Evolutionary conservation across 2,329 filamentous ascomycete species (phyloP).

Genomic region (Aureobasidium sp.): DNA sequence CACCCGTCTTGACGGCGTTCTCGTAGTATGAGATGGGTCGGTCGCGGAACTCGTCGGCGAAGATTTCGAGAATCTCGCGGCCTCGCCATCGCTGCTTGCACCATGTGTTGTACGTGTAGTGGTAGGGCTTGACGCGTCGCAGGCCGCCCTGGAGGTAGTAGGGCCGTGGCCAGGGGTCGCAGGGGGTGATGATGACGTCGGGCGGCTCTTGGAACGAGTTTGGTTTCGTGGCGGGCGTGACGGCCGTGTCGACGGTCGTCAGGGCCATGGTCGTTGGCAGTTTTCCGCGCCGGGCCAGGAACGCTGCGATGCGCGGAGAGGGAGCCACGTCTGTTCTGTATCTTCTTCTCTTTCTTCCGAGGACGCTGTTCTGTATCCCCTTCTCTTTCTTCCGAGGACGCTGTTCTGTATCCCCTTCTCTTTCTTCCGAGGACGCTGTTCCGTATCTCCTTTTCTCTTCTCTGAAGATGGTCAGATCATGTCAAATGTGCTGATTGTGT

Average conservation of each 20-base stretch:
- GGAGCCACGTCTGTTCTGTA: constrained; percentile 36
- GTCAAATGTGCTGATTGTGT: too few relatives aligned
- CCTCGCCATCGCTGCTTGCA: constrained; percentile 92
- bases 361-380: too few relatives aligned
- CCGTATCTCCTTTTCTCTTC: too few relatives aligned
- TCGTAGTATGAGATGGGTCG: constrained; percentile 78
- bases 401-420: too few relatives aligned
- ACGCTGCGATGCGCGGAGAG: constrained; percentile 46
- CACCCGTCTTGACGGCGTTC: constrained; percentile 71
- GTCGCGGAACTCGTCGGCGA: constrained; percentile 86
- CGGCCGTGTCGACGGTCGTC: constrained; percentile 25
- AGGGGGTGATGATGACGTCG: constrained; percentile 46
- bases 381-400: too few relatives aligned
- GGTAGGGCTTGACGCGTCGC: constrained; percentile 76
- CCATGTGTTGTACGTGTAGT: constrained; percentile 90
- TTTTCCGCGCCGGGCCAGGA: constrained; percentile 44
- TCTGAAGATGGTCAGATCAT: too few relatives aligned
- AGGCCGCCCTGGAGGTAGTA: constrained; percentile 81
- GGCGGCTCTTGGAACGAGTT: constrained; percentile 40
- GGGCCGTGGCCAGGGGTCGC: constrained; percentile 56
- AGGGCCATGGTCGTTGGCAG: constrained; percentile 41
- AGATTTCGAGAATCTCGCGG: constrained; percentile 75
- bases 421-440: too few relatives aligned
- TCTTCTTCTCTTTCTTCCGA: background rate
- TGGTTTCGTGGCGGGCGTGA: constrained; percentile 16